Conservation (phyloP, 2,329 filamentous ascomycete genomes). For the Paraconiothyrium sp. region DNA sequence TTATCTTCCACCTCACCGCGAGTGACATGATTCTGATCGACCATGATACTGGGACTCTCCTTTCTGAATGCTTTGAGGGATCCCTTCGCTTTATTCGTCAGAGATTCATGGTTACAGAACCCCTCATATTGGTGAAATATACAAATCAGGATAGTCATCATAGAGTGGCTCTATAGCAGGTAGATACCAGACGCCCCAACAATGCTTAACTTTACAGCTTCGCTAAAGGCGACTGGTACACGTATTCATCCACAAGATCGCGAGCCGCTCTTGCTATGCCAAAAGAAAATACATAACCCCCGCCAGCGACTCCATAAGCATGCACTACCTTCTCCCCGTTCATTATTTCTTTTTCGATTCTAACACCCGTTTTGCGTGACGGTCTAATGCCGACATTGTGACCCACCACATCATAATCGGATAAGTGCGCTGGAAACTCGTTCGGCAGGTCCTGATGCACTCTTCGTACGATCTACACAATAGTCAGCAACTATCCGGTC, state of each 20-base stretch:
- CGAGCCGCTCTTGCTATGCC: constrained; percentile 27
- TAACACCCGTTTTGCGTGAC: constrained; percentile 27
- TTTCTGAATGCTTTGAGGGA: no score
- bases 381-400: constrained; percentile 39
- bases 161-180: no score
- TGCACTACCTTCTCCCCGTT: constrained; percentile 41
- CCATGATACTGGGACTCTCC: no score
- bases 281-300: constrained; percentile 41
- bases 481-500: not conserved
- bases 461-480: constrained; percentile 28
- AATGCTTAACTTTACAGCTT: constrained; percentile 1
- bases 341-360: constrained; percentile 38
- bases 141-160: no score
- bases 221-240: constrained; percentile 15
- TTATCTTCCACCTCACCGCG: not conserved
- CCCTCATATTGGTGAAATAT: no score
- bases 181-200: no score
- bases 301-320: constrained; percentile 37
- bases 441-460: constrained; percentile 31
- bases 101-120: no score
- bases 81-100: no score
- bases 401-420: constrained; percentile 31
- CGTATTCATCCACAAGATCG: constrained; percentile 21
- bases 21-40: no score
- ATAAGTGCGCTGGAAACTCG: constrained; percentile 23